phyloP scores from a whole-genome alignment of 2,329 filamentous ascomycete species.

The Xylogone sp. region DNA sequence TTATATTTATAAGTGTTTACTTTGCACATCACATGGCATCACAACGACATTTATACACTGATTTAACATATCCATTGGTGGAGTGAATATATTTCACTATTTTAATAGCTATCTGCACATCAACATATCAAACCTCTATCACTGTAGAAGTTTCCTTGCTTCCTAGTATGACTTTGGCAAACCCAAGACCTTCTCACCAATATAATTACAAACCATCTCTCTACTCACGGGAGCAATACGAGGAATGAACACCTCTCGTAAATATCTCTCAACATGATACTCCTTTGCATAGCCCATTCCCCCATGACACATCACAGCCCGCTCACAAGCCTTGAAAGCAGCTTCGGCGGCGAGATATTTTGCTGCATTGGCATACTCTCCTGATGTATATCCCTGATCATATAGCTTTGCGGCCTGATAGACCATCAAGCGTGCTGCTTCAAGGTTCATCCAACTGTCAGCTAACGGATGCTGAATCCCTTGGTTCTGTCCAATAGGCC shows the following conservation, averaged over 20 bases:
- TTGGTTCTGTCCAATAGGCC: slow-evolving; percentile 61
- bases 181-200: slow-evolving; percentile 60
- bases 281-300: slow-evolving; percentile 61
- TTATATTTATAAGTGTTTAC: too few species aligned
- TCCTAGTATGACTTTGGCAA: slow-evolving; percentile 63
- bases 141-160: too few species aligned
- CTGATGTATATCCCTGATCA: slow-evolving; percentile 49
- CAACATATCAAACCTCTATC: background rate
- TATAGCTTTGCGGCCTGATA: slow-evolving; percentile 60
- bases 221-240: slow-evolving; percentile 57
- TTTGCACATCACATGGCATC: too few species aligned
- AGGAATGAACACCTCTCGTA: slow-evolving; percentile 57
- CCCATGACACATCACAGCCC: slow-evolving; percentile 52
- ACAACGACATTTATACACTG: too few species aligned
- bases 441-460: slow-evolving; percentile 57
- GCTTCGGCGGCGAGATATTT: slow-evolving; percentile 65
- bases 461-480: slow-evolving; percentile 60
- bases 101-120: background rate
- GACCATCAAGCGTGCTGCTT: slow-evolving; percentile 57
- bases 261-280: slow-evolving; percentile 59
- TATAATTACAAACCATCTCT: slow-evolving; percentile 71
- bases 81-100: background rate
- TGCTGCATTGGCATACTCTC: slow-evolving; percentile 60
- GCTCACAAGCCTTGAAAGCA: slow-evolving; percentile 55
- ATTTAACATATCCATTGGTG: too few species aligned